Evolutionary conservation across 495 filamentous ascomycete species (phyloP).

Genomic region (Xylaria intraflava): DNA sequence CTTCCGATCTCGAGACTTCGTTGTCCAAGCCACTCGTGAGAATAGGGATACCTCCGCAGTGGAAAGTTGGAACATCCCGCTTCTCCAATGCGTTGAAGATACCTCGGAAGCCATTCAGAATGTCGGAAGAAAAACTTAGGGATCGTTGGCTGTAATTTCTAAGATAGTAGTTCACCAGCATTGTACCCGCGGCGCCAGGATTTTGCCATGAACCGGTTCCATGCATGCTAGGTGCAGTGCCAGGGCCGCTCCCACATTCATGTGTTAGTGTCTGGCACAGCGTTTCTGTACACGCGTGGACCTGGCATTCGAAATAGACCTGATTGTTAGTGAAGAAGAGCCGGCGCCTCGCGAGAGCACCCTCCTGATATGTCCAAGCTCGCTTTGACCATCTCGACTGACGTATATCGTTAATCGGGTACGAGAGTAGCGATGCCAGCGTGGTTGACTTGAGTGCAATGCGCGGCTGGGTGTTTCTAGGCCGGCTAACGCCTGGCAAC

Average conservation of each 20-base stretch:
- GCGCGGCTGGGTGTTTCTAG: slow-evolving; percentile 1
- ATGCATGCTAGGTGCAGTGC: neutral
- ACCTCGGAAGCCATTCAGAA: neutral
- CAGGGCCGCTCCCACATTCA: no score
- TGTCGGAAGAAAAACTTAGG: neutral
- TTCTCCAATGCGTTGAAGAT: neutral
- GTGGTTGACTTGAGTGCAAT: neutral
- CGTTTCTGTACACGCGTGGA: neutral
- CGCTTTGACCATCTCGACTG: slow-evolving; percentile 19
- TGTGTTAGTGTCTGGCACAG: neutral
- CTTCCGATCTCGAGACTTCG: neutral
- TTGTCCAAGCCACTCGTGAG: neutral
- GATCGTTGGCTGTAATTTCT: neutral
- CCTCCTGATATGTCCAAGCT: slow-evolving; percentile 34
- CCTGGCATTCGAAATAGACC: slow-evolving; percentile 25
- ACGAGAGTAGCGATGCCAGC: neutral
- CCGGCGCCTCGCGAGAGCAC: slow-evolving; percentile 20
- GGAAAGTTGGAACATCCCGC: neutral
- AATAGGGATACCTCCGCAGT: neutral
- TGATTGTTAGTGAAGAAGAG: slow-evolving; percentile 24
- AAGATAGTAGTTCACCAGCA: neutral
- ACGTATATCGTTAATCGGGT: neutral
- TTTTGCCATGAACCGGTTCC: neutral
- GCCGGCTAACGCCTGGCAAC: slow-evolving; percentile 16
- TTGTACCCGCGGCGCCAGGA: neutral